Evolutionary conservation across 176 grass and related monocot species (phyloP), one percentile per base, ranked within the genome.

Genomic region (Poa pratensis): DNA sequence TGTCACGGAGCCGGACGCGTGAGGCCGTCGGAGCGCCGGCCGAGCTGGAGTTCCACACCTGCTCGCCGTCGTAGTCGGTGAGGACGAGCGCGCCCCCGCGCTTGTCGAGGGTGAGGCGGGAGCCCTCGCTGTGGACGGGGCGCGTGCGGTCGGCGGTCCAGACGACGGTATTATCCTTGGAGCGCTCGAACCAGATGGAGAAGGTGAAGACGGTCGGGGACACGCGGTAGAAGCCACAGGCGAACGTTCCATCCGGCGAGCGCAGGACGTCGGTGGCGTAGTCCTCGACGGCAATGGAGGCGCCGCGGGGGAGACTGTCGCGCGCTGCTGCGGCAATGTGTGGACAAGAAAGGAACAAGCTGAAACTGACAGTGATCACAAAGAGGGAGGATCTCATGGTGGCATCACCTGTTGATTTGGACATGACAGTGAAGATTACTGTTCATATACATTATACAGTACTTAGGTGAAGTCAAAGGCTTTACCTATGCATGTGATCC

Each of bases 121-220:
- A 86, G 45, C 90, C 75, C 19, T 18, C 9, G 69, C 87, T 75
- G 62, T 92, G 84, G 32, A 92, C 90, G 4, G 86, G 84, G 10
- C 80, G 80, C 6, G 12, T 53, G 1, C 87, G 83, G 34, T 79
- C 35, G 7, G 90, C 90, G 9, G 80, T 86, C 90, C 90, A 92
- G 61, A 80, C 87, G 2, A 72, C 80, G 61, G 84, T 57, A 6
- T 51, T 53, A 55, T 20, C 62, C 19, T 81, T 77, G 6, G 90
- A 58, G 75, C 49, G 69, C 7, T 75, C 34, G 83, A 87, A 92
- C 87, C 87, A 92, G 43, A 92, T 11, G 70, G 90, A 89, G 87
- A 89, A 53, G 80, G 87, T 89, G 87, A 84, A 92, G 34, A 80
- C 90, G 52, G 84, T 84, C 57, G 74, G 2, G 24, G 73, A 88